These are phyloP conservation scores for Auriculariales sp. DNA, from an alignment of 768 basidiomycete species.

Conservation along the genomic window DNA sequence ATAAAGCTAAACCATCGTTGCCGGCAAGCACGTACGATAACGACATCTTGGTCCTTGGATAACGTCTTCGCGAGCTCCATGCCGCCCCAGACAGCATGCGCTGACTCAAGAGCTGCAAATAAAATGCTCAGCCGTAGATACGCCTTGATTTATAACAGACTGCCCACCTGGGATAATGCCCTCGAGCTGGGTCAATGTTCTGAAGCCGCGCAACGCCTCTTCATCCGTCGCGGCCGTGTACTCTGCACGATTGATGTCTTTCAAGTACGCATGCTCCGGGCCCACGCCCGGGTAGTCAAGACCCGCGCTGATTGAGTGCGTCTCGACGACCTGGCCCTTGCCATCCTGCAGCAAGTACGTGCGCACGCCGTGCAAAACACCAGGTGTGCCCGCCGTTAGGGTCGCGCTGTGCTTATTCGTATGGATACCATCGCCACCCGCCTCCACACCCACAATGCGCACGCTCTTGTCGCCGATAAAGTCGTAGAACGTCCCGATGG, in stretches of 20 bases:
- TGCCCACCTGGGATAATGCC: constrained; percentile 87
- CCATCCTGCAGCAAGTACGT: constrained; percentile 87
- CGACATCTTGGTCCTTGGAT: constrained; percentile 72
- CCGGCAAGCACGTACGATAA: constrained; percentile 66
- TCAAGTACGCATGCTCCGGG: constrained; percentile 95
- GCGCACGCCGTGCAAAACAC: constrained; percentile 89
- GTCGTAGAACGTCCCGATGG: constrained; percentile 95
- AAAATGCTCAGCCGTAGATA: not conserved
- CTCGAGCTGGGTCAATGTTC: constrained; percentile 80
- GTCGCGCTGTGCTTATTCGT: constrained; percentile 88
- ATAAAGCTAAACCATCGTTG: not conserved
- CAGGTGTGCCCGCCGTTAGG: constrained; percentile 77
- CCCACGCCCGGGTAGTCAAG: constrained; percentile 96
- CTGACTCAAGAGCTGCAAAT: constrained; percentile 70
- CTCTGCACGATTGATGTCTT: constrained; percentile 85
- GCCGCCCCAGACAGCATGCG: constrained; percentile 92
- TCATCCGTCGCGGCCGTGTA: constrained; percentile 91
- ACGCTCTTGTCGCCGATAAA: constrained; percentile 85
- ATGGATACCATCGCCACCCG: constrained; percentile 88
- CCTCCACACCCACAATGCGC: constrained; percentile 85
- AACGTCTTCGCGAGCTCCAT: constrained; percentile 73
- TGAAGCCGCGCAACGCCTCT: constrained; percentile 83
- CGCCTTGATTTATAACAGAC: not conserved
- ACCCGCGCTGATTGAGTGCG: constrained; percentile 93
- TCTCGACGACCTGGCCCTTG: constrained; percentile 90